A percentile compares a stretch with the other conserved stretches of the same genome.
phyloP scores from a whole-genome alignment of 371 early-diverging fungal genomes.

The Rhizopus delemar region DNA sequence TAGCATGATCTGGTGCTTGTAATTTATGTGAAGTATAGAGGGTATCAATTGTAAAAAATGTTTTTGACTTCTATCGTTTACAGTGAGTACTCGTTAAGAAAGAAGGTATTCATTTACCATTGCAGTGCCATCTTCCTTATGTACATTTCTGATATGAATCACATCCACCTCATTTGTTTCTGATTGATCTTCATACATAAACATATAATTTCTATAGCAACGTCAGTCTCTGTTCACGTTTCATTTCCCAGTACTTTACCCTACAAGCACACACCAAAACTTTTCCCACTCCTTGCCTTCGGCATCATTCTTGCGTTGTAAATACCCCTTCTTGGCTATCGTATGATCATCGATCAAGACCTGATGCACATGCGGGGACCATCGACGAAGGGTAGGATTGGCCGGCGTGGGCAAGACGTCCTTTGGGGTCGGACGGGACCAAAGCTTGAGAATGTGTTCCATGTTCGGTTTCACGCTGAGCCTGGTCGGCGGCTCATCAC shows the following conservation, averaged over 20 bases:
- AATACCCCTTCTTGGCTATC: slow-evolving; percentile 17
- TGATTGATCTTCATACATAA: slow-evolving; percentile 30
- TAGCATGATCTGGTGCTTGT: slow-evolving; percentile 23
- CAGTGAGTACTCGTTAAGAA: not conserved
- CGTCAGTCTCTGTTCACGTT: not conserved
- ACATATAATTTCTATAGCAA: slow-evolving; percentile 21
- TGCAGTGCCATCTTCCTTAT: slow-evolving; percentile 17
- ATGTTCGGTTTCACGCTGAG: not conserved
- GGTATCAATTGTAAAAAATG: slow-evolving; percentile 29
- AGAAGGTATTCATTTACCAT: slow-evolving; percentile 7
- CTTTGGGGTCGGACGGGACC: slow-evolving; percentile 10
- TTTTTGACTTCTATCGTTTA: slow-evolving; percentile 20
- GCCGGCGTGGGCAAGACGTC: not conserved
- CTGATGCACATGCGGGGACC: slow-evolving; percentile 23
- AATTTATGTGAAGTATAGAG: slow-evolving; percentile 26
- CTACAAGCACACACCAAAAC: slow-evolving; percentile 26
- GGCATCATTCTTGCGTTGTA: slow-evolving; percentile 20
- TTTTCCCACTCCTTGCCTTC: slow-evolving; percentile 21
- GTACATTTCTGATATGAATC: slow-evolving; percentile 27
- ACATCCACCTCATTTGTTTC: slow-evolving; percentile 25
- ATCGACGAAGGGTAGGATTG: slow-evolving; percentile 13
- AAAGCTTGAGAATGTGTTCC: slow-evolving; percentile 31
- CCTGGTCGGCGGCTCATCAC: not conserved
- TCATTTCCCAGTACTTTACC: slow-evolving; percentile 11
- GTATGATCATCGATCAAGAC: slow-evolving; percentile 8